Evolutionary conservation across 1,139 yeast genomes (phyloP).

Genomic region (Candida pseudoviswanathii): DNA sequence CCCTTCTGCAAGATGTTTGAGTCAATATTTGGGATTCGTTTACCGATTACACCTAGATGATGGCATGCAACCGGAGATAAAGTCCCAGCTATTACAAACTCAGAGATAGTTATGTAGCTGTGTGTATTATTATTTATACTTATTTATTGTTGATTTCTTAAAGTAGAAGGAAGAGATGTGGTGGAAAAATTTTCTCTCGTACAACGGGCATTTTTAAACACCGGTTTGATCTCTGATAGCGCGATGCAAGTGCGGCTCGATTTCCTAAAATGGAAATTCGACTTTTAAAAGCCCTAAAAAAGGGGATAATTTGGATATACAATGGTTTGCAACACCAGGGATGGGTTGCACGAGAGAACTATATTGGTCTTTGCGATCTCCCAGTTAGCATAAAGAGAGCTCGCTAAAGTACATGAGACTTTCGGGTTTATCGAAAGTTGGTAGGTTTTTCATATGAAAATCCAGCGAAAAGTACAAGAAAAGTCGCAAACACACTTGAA

Average conservation of each 20-base stretch:
- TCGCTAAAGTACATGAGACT: too few species aligned
- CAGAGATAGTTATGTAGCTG: background rate
- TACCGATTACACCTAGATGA: conserved; percentile 43
- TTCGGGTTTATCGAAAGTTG: too few species aligned
- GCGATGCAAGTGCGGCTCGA: background rate
- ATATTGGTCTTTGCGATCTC: too few species aligned
- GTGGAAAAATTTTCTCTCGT: background rate
- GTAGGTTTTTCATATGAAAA: too few species aligned
- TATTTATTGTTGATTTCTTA: background rate
- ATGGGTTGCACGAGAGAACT: background rate
- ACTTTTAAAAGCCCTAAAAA: background rate
- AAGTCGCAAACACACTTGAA: too few species aligned
- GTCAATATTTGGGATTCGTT: conserved; percentile 47
- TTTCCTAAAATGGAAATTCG: background rate
- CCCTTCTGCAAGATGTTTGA: conserved; percentile 45
- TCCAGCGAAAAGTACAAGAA: too few species aligned
- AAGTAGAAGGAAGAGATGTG: background rate
- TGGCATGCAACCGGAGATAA: conserved; percentile 49
- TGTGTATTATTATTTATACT: background rate
- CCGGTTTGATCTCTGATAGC: background rate
- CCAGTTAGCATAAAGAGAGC: too few species aligned
- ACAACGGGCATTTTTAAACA: too few species aligned
- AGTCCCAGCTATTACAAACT: conserved; percentile 27
- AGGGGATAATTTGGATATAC: too few species aligned
- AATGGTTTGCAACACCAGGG: background rate